A percentile compares a stretch with the other conserved stretches of the same genome.
Evolutionary conservation across 2,329 filamentous ascomycete genomes (phyloP).

Genomic region (Chaetomiaceae sp.): DNA sequence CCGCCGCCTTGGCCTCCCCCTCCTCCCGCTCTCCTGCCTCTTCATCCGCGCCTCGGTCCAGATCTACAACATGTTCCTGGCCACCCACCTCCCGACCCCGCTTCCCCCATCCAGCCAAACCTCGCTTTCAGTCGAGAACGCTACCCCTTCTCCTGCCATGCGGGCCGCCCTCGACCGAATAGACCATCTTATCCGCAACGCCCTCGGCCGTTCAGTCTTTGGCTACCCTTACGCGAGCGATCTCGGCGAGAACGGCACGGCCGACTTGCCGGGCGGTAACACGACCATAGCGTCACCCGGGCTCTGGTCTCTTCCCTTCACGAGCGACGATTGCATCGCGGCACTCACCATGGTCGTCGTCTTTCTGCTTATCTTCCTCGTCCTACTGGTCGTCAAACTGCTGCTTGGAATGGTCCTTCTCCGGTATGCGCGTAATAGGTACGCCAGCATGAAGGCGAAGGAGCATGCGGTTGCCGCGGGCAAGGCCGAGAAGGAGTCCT

Average conservation of each 20-base stretch:
- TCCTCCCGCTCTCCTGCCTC: constrained; percentile 87
- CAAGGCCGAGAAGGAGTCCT: constrained; percentile 48
- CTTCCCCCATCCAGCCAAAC: constrained; percentile 62
- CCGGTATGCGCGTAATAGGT: constrained; percentile 72
- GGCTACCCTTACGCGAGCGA: constrained; percentile 44
- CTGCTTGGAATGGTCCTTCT: constrained; percentile 84
- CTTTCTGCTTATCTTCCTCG: constrained; percentile 77
- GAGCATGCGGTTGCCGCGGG: constrained; percentile 51
- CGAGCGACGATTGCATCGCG: constrained; percentile 69
- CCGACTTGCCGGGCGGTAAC: background rate
- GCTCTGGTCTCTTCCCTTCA: constrained; percentile 47
- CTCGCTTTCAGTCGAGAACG: constrained; percentile 59
- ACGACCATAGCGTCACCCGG: constrained; percentile 35
- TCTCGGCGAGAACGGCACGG: constrained; percentile 13
- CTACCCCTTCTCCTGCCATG: constrained; percentile 62
- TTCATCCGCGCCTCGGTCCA: constrained; percentile 94
- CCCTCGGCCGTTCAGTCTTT: constrained; percentile 70
- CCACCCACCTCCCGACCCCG: constrained; percentile 75
- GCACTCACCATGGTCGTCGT: constrained; percentile 78
- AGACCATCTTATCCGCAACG: constrained; percentile 71
- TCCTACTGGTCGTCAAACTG: constrained; percentile 79
- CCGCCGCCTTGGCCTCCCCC: constrained; percentile 80
- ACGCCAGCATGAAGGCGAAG: constrained; percentile 71
- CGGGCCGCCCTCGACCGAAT: constrained; percentile 74
- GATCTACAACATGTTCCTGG: constrained; percentile 97